Evolutionary conservation across 2,329 filamentous ascomycete species (phyloP), one percentile per base, ranked within the genome.

Genomic region (Xylaria sp.): DNA sequence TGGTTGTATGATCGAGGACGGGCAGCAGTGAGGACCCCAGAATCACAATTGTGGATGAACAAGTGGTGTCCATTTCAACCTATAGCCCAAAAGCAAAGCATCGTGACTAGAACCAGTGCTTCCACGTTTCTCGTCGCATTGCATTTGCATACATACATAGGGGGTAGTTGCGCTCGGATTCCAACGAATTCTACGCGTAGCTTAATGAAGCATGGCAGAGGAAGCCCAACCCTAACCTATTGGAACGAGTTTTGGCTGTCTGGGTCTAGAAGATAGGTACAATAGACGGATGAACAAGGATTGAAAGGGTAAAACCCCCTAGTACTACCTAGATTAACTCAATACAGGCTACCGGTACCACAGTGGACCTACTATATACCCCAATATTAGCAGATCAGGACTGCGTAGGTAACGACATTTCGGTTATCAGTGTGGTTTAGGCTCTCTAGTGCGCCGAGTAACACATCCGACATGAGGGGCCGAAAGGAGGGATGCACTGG

Each of bases 61-160:
- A 66, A 63, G 61, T 67, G 60, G 64, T 54, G 22, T 42, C 42
- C 22, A 42, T 66, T 54, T 56, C 49, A 38, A 55, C 65, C 65
- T 67, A 64, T 63, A 7, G 49, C 39, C 50, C n/a, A 45, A 17
- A 56, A 44, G 5, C 42, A 15, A 63, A 54, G 27, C 55, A 58
- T 31, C 17, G 3, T 33, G 5, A 44, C 17, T 29, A 44, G 25
- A 53, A 49, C 45, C 54, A 50, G 53, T 66, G 65, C 59, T 45
- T 66, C 64, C 60, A 67, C 60, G 60, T 67, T 63, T 63, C 49
- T 62, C 64, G 60, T 66, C 60, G 60, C 60, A 64, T 67, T 62
- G 64, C 64, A 66, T 66, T n/a, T 63, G 64, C 59, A 63, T 66
- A n/a, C n/a, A n/a, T n/a, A n/a, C n/a, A n/a, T n/a, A n/a, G 5